A percentile compares a stretch with the other conserved stretches of the same genome.
Conservation (phyloP, 129 eudicot genomes). For the Chrysanthemum seticuspe region DNA sequence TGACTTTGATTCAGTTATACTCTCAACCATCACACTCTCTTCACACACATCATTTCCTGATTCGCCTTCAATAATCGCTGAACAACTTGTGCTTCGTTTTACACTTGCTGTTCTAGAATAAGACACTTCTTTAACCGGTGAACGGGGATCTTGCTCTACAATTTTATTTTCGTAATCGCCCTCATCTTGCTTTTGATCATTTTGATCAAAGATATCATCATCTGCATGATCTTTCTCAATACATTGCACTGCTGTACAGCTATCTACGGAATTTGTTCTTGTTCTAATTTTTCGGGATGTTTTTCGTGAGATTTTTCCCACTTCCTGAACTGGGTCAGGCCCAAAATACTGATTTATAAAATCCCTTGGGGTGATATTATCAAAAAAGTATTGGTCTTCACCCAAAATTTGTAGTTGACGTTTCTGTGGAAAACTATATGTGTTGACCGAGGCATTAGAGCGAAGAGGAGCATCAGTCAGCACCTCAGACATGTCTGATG, state of each 20-base stretch:
- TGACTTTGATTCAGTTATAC: conserved; percentile 28
- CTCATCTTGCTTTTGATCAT: conserved; percentile 23
- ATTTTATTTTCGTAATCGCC: not conserved
- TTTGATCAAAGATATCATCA: conserved; percentile 14
- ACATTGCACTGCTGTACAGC: conserved; percentile 58
- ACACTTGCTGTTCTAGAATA: conserved; percentile 25
- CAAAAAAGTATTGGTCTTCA: conserved; percentile 62
- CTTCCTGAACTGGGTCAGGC: conserved; percentile 56
- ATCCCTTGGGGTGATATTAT: conserved; percentile 55
- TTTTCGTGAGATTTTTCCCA: conserved; percentile 49
- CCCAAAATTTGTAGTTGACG: conserved; percentile 31
- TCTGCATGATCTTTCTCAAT: conserved; percentile 38
- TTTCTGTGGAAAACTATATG: conserved; percentile 30
- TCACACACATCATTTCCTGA: conserved; percentile 26
- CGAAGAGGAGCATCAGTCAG: conserved; percentile 36
- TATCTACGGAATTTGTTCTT: conserved; percentile 43
- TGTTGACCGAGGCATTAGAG: conserved; percentile 32
- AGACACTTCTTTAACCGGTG: conserved; percentile 16
- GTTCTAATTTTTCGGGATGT: conserved; percentile 28
- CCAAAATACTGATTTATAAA: conserved; percentile 58
- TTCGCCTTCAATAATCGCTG: conserved; percentile 30
- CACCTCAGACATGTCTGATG: conserved; percentile 39
- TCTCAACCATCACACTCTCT: conserved; percentile 31
- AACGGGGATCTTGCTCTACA: conserved; percentile 32
- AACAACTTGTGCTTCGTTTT: conserved; percentile 49